Base-by-base conservation (phyloP, 257 asterid species). In the Mitragyna speciosa region DNA sequence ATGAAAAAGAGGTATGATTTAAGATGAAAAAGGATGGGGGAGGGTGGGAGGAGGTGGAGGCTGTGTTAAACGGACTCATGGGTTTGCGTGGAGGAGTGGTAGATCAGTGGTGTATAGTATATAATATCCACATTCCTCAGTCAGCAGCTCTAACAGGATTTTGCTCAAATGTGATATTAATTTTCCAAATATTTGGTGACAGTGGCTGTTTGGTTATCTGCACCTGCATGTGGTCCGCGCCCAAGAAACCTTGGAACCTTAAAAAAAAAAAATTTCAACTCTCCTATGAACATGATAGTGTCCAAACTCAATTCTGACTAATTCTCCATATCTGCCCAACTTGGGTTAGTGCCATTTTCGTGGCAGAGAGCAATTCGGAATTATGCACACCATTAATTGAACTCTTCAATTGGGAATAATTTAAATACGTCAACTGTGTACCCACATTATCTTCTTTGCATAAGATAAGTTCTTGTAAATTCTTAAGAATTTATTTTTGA, bases 91-190 rank as follows among this genome's bases (percentile, higher is more conserved):
- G 67, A 20, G 64, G 2, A 61, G 16, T 61, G 67, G 16, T 7
- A 5, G 33, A 61, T 3, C 9, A n/a, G 33, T 61, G 8, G n/a
- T n/a, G 54, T 22, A 73, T 49, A 30, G 36, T 77, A 76, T 76
- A 74, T 78, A 61, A 78, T 61, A 45, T 84, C 48, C 78, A 87
- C 89, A 87, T 87, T 87, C 89, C 63, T 56, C 10, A 6, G 3
- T 26, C 63, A 54, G 61, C 67, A 52, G 73, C 77, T 79, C 88
- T 84, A 82, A 85, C 82, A 73, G 78, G 36, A 75, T 80, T 83
- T 80, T 75, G 52, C 69, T 75, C 39, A 45, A 87, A 87, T 88
- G 89, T 84, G 87, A 82, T 63, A 78, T 68, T 80, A 85, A 80
- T 79, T 81, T 82, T 79, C 73, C 41, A 65, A 72, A 39, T 79